phyloP scores from a whole-genome alignment of 345 rosid species.

The Erysimum cheiranthoides region DNA sequence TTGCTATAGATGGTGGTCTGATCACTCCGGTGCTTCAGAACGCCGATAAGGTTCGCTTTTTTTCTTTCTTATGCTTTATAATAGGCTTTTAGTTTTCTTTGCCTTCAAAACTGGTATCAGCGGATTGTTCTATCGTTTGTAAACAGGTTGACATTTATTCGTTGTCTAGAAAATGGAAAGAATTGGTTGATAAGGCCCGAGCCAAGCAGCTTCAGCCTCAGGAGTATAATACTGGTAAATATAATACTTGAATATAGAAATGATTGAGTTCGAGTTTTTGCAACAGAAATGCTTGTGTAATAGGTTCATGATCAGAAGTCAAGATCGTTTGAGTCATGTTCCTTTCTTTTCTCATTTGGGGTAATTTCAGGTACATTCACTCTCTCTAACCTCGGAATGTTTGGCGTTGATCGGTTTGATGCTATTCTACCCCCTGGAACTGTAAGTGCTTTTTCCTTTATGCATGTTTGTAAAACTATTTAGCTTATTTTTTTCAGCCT shows the following conservation, averaged over 20 bases:
- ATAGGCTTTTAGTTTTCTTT: neutral
- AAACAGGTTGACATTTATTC: slow-evolving; percentile 86
- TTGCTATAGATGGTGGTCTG: slow-evolving; percentile 91
- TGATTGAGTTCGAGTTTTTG: neutral
- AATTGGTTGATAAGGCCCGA: slow-evolving; percentile 91
- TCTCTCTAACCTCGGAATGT: slow-evolving; percentile 97
- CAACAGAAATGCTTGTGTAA: slow-evolving; percentile 16
- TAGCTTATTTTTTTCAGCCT: neutral
- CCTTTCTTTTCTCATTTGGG: neutral
- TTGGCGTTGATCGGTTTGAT: slow-evolving; percentile 96
- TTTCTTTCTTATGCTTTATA: slow-evolving; percentile 5
- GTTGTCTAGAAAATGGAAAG: slow-evolving; percentile 97
- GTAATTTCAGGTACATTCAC: slow-evolving; percentile 80
- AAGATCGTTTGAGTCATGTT: slow-evolving; percentile 26
- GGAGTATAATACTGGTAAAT: slow-evolving; percentile 82
- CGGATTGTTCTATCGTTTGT: neutral
- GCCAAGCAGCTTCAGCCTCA: slow-evolving; percentile 96
- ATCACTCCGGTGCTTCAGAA: slow-evolving; percentile 97
- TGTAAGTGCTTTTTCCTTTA: slow-evolving; percentile 51
- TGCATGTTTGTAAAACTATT: neutral
- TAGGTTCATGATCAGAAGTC: slow-evolving; percentile 5
- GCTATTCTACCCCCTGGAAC: slow-evolving; percentile 98
- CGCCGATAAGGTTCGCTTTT: slow-evolving; percentile 82
- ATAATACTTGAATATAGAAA: slow-evolving; percentile 1
- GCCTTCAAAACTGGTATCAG: neutral